phyloP scores from a whole-genome alignment of 352 stramenopile genomes.

The Saprolegnia diclina region DNA sequence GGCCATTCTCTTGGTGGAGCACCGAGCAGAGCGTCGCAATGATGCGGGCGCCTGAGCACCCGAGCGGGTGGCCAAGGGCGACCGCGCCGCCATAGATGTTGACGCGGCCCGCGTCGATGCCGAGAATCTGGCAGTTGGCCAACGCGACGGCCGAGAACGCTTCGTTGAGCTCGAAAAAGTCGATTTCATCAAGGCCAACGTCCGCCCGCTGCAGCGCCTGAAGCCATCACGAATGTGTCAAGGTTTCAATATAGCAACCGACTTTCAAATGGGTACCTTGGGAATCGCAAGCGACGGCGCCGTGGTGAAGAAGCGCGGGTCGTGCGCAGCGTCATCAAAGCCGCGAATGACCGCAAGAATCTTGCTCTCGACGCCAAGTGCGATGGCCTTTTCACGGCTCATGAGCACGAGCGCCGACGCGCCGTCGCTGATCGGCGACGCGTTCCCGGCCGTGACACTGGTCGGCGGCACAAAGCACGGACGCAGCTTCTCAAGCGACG shows the following conservation, averaged over 20 bases:
- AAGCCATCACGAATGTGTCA: slow-evolving; percentile 15
- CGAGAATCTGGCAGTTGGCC: slow-evolving; percentile 93
- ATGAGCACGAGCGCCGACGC: slow-evolving; percentile 95
- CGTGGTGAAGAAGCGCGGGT: slow-evolving; percentile 95
- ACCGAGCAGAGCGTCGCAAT: slow-evolving; percentile 93
- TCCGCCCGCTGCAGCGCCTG: slow-evolving; percentile 89
- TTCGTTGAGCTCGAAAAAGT: slow-evolving; percentile 99
- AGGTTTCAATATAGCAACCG: slow-evolving; percentile 1
- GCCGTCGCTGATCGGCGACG: slow-evolving; percentile 96
- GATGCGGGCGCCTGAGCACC: slow-evolving; percentile 89
- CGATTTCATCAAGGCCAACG: slow-evolving; percentile 88
- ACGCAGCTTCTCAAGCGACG: slow-evolving; percentile 87
- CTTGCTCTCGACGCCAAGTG: slow-evolving; percentile 54
- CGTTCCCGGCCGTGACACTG: slow-evolving; percentile 96
- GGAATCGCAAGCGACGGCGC: slow-evolving; percentile 93
- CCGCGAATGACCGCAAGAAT: slow-evolving; percentile 71
- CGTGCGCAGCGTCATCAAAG: slow-evolving; percentile 79
- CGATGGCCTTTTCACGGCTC: slow-evolving; percentile 82
- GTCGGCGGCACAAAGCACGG: slow-evolving; percentile 95
- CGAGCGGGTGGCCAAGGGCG: slow-evolving; percentile 77
- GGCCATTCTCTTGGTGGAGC: slow-evolving; percentile 89
- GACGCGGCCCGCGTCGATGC: slow-evolving; percentile 86
- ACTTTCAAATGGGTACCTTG: slow-evolving; percentile 33
- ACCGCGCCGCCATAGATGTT: slow-evolving; percentile 97
- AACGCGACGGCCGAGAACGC: slow-evolving; percentile 97